These are phyloP conservation scores for Monascus purpureus DNA, from an alignment of 495 filamentous ascomycete genomes.

Conservation along the genomic window DNA sequence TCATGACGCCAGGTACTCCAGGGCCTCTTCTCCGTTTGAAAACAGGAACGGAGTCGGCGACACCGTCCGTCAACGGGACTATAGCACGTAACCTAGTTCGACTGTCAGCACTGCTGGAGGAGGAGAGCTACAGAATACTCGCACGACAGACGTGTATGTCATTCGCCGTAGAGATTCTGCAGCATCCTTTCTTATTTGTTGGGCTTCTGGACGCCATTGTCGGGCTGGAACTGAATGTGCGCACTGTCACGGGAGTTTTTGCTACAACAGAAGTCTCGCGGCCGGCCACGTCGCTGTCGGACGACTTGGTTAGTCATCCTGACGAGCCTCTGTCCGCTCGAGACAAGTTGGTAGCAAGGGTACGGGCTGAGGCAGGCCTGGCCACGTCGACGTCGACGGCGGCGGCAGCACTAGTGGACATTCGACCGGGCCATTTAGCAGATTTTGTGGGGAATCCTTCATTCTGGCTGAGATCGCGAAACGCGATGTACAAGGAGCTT, in stretches of 20 bases:
- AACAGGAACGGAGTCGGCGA: constrained; percentile 81
- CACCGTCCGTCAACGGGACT: constrained; percentile 78
- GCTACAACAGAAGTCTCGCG: constrained; percentile 14
- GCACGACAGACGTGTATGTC: constrained; percentile 65
- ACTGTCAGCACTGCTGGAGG: constrained; percentile 54
- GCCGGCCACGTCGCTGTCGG: constrained; percentile 5
- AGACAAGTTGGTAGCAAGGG: constrained; percentile 22
- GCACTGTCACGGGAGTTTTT: constrained; percentile 28
- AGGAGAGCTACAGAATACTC: constrained; percentile 45
- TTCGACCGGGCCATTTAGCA: constrained; percentile 30
- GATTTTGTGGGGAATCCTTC: constrained; percentile 35
- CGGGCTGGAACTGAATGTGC: constrained; percentile 45
- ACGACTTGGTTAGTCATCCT: constrained; percentile 11
- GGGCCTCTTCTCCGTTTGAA: constrained; percentile 80
- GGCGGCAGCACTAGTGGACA: constrained; percentile 24
- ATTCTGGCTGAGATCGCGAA: constrained; percentile 40
- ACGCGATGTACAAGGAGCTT: constrained; percentile 29
- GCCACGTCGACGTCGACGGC: constrained; percentile 24
- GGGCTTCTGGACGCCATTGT: constrained; percentile 67
- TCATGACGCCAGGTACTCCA: constrained; percentile 48
- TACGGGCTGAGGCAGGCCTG: constrained; percentile 24
- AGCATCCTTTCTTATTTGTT: constrained; percentile 81
- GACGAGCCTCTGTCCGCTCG: constrained; percentile 20
- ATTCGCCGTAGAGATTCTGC: constrained; percentile 80
- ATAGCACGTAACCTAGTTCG: constrained; percentile 73